Percentiles rank a stretch among this genome's conserved stretches.
Conservation (phyloP, 768 basidiomycete species). For the Termitomyces sp. region DNA sequence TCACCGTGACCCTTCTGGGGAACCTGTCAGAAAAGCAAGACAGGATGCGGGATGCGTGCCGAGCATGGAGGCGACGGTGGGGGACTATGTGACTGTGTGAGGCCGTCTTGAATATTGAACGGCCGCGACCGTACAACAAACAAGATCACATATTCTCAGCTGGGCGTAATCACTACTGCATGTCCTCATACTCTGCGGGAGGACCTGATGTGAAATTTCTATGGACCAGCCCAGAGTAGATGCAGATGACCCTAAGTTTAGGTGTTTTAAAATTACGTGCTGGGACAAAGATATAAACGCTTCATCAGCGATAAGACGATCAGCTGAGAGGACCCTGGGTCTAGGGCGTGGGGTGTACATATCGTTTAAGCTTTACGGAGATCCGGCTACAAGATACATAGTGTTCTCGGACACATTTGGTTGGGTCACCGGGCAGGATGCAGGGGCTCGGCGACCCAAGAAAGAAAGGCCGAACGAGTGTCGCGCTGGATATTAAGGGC, state of each 20-base stretch:
- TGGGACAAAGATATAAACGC: neutral
- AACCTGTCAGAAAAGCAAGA: neutral
- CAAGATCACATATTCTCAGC: no score
- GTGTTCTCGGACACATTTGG: neutral
- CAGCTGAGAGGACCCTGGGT: neutral
- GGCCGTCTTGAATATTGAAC: neutral
- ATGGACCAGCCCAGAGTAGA: neutral
- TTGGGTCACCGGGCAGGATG: neutral
- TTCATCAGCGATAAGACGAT: neutral
- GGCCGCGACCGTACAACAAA: neutral
- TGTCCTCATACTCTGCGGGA: no score
- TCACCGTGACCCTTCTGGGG: neutral
- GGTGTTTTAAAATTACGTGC: neutral
- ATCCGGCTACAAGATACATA: neutral
- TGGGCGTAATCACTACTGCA: no score
- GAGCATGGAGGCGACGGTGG: neutral
- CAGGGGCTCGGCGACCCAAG: neutral
- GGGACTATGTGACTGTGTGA: neutral
- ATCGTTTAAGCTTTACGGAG: neutral
- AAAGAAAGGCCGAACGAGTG: neutral
- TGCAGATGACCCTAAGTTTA: neutral
- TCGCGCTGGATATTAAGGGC: neutral
- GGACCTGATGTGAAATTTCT: neutral
- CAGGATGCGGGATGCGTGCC: neutral
- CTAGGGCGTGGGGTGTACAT: neutral